Conservation (phyloP, 2,329 filamentous ascomycete genomes). For the Hymenoscyphus linearis region DNA sequence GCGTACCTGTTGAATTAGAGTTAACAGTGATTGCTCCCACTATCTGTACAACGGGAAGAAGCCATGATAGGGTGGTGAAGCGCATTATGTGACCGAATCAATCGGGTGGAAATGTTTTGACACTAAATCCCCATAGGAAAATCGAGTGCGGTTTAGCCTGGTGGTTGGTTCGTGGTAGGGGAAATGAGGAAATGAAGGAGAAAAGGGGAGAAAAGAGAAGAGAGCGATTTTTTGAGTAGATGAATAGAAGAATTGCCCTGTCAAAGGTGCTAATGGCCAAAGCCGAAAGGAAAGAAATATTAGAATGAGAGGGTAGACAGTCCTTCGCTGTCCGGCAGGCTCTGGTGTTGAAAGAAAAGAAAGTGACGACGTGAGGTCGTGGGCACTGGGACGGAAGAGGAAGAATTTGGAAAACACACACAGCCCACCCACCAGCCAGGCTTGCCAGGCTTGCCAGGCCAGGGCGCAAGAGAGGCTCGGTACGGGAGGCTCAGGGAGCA, state of each 20-base stretch:
- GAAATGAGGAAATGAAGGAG: background rate
- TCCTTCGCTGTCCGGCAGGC: slow-evolving; percentile 19
- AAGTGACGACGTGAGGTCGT: slow-evolving; percentile 2
- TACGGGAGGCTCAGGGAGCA: no score
- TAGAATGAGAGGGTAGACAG: slow-evolving; percentile 8
- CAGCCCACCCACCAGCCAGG: background rate
- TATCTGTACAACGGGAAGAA: slow-evolving; percentile 13
- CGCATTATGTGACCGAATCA: slow-evolving; percentile 21
- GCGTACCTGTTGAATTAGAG: slow-evolving; percentile 24
- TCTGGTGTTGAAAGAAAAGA: slow-evolving; percentile 11
- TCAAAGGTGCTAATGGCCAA: slow-evolving; percentile 25
- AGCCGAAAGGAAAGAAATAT: slow-evolving; percentile 7
- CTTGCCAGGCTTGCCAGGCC: background rate
- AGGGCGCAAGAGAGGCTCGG: background rate
- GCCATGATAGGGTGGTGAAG: slow-evolving; percentile 21
- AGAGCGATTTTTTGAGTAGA: slow-evolving; percentile 7
- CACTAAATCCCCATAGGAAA: slow-evolving; percentile 7
- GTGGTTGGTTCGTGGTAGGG: background rate
- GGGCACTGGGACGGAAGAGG: background rate
- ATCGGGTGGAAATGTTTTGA: background rate
- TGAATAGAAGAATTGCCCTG: slow-evolving; percentile 18
- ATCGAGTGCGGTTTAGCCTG: background rate
- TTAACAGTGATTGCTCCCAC: slow-evolving; percentile 23
- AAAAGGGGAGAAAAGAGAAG: background rate
- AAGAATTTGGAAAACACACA: slow-evolving; percentile 1